Conservation (phyloP, 768 basidiomycete genomes). For the Hygrocybe coccinea region DNA sequence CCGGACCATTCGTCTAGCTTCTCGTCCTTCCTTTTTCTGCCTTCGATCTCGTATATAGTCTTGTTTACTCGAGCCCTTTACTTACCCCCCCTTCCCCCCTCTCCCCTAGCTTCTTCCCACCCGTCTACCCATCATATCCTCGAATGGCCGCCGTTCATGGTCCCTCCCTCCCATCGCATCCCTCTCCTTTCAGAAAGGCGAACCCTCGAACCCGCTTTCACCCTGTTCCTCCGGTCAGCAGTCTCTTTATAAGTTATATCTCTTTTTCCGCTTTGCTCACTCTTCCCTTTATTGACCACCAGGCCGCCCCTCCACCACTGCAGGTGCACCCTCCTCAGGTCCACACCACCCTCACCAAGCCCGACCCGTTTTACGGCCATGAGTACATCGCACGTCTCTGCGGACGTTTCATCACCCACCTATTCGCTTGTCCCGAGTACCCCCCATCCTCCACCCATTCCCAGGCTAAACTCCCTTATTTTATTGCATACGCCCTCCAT, state of each 20-base stretch:
- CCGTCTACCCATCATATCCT: not conserved
- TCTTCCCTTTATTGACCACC: not conserved
- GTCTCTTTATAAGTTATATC: too few relatives aligned
- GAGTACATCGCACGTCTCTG: slow-evolving; percentile 65
- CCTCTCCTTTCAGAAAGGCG: not conserved
- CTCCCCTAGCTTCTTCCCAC: not conserved
- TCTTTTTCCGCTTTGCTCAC: not conserved
- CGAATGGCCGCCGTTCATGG: slow-evolving; percentile 14
- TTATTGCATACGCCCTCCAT: slow-evolving; percentile 85
- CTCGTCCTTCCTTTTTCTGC: too few relatives aligned
- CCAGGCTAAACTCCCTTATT: slow-evolving; percentile 63
- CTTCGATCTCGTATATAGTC: not conserved
- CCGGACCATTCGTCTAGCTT: not conserved
- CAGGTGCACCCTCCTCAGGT: slow-evolving; percentile 13
- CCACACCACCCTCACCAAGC: slow-evolving; percentile 24
- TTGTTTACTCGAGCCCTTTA: too few relatives aligned
- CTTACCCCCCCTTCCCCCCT: not conserved
- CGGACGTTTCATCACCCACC: slow-evolving; percentile 74
- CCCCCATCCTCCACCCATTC: slow-evolving; percentile 56
- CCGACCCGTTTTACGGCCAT: slow-evolving; percentile 71
- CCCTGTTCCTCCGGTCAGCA: not conserved
- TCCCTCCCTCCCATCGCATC: slow-evolving; percentile 7
- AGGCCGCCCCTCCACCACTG: not conserved
- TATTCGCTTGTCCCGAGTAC: slow-evolving; percentile 82
- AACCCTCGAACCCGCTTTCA: too few relatives aligned